Evolutionary conservation across 2,329 filamentous ascomycete species (phyloP), one percentile per base, ranked within the genome.

Genomic region (Colletotrichum sp.): DNA sequence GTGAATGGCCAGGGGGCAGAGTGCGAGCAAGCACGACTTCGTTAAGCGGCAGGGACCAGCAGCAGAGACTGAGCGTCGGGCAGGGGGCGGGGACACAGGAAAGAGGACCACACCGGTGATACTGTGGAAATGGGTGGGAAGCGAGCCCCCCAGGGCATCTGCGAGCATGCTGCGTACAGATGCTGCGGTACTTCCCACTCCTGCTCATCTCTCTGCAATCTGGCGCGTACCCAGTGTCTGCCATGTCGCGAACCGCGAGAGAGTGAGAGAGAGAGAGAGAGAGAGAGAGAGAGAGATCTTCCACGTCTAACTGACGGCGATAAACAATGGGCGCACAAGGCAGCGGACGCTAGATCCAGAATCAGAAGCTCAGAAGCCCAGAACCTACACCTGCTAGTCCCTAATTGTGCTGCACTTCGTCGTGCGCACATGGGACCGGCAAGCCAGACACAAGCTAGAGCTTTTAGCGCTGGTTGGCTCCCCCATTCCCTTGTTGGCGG

Each of bases 351-450:
- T 63, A 72, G 69, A 52, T 52, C 44, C 44, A 49, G n/a, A 49
- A 49, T 49, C 44, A 49, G 44, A 49, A 49, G 44, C 44, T 49
- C 44, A 49, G n/a, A 49, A 49, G 16, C 44, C 59, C 69, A 65
- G 59, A 49, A 26, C 26, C 18, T 24, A 63, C 55, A 28, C 32
- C 21, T 69, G 24, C 74, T 74, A 76, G 57, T 69, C 74, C 70
- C 8, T 49, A 65, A 69, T 34, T 59, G 74, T 60, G 36, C 32
- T 64, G 65, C 71, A 73, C 57, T 73, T 76, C 64, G 74, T 76
- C 64, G 70, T 57, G 55, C 64, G 57, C 73, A 73, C 73, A 76
- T 73, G 73, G 73, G 70, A 32, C 21, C 28, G 26, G 12, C n/a
- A 15, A 59, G 18, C 44, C 18, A 65, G 70, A 30, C 55, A 32